Conservation (phyloP, 2,329 filamentous ascomycete genomes). For the Alternaria infectoria region DNA sequence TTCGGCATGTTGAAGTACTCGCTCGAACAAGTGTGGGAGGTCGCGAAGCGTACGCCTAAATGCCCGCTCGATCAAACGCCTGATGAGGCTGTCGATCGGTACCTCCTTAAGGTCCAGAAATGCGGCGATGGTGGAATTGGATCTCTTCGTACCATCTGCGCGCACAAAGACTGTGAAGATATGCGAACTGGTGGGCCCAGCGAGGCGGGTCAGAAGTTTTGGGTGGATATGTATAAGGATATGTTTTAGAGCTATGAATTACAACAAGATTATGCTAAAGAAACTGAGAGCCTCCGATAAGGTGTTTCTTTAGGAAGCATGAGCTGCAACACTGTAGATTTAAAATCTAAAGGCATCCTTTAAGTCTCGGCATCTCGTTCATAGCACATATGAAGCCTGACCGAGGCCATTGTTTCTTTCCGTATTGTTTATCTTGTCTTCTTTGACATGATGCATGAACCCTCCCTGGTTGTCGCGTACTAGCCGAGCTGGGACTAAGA, state of each 20-base stretch:
- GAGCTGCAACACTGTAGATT: no score
- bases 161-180: not conserved
- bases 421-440: no score
- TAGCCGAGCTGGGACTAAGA: no score
- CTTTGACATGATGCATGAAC: no score
- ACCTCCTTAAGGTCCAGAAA: not conserved
- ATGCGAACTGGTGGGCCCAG: not conserved
- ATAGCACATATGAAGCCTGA: no score
- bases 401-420: no score
- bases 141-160: not conserved
- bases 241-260: not conserved
- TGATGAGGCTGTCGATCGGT: not conserved
- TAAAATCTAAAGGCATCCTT: no score
- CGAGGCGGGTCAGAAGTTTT: not conserved
- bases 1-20: not conserved
- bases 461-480: no score
- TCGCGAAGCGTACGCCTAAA: not conserved
- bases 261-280: not conserved
- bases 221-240: not conserved
- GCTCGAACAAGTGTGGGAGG: not conserved
- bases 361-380: no score
- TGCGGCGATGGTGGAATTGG: not conserved
- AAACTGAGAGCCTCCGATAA: no score
- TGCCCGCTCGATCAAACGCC: not conserved
- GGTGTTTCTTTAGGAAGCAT: no score